These are phyloP conservation scores for Aureobasidium lini DNA, from an alignment of 2,329 filamentous ascomycete species.

Conservation along the genomic window DNA sequence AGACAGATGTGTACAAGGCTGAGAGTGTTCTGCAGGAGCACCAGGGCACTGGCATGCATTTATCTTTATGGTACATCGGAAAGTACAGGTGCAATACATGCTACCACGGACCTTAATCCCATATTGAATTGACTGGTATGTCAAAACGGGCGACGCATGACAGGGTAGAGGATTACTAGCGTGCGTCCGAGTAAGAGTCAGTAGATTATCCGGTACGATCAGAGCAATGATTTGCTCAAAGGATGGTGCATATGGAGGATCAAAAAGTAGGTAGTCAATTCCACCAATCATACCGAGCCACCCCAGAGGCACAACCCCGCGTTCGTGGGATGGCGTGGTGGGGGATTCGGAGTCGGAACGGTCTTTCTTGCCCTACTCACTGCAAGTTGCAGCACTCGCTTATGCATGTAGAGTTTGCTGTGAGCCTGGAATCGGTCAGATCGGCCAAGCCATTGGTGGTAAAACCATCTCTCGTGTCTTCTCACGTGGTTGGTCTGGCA, in stretches of 20 bases:
- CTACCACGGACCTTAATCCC: neutral
- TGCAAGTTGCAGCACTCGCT: neutral
- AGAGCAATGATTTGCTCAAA: neutral
- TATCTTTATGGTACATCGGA: neutral
- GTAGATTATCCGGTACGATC: neutral
- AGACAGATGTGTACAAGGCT: neutral
- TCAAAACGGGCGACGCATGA: conserved; percentile 2
- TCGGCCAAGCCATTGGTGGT: conserved; percentile 2
- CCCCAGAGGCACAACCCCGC: conserved; percentile 3
- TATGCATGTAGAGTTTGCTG: neutral
- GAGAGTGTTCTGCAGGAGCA: neutral
- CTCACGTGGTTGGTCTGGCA: neutral
- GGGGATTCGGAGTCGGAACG: neutral
- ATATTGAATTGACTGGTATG: neutral
- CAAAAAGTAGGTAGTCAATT: neutral
- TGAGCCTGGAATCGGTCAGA: neutral
- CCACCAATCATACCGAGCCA: neutral
- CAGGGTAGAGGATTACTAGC: neutral
- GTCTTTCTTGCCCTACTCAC: neutral
- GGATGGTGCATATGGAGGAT: neutral
- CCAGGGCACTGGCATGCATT: neutral
- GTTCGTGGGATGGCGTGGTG: neutral
- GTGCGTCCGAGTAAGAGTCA: neutral
- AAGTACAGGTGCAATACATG: neutral
- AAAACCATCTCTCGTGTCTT: neutral